Evolutionary conservation across 805 yeast genomes (phyloP).

Genomic region (Priceomyces carsonii): DNA sequence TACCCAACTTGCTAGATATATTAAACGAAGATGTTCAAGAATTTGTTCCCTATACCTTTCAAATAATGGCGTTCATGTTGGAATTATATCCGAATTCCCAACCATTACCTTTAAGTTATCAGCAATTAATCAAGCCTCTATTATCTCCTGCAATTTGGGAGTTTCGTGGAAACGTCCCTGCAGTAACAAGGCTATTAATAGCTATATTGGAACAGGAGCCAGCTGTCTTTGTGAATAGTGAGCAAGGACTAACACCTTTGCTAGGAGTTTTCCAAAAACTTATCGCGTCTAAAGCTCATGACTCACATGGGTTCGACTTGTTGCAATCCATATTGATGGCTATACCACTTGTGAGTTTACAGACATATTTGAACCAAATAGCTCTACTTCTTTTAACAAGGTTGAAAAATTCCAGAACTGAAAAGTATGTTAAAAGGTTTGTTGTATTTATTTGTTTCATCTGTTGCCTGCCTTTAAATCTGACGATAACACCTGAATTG

Average conservation of each 20-base stretch:
- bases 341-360: slow-evolving; percentile 51
- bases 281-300: slow-evolving; percentile 81
- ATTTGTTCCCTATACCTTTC: slow-evolving; percentile 90
- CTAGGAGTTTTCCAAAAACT: slow-evolving; percentile 96
- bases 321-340: slow-evolving; percentile 65
- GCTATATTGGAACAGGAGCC: slow-evolving; percentile 60
- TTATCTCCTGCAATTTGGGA: slow-evolving; percentile 95
- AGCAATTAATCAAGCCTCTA: slow-evolving; percentile 72
- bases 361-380: slow-evolving; percentile 64
- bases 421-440: slow-evolving; percentile 72
- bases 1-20: slow-evolving; percentile 68
- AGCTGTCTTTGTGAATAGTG: slow-evolving; percentile 33
- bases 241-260: slow-evolving; percentile 61
- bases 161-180: slow-evolving; percentile 88
- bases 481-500: slow-evolving; percentile 27
- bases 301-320: slow-evolving; percentile 80
- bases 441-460: slow-evolving; percentile 54
- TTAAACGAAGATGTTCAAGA: slow-evolving; percentile 88
- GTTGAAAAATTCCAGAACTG: slow-evolving; percentile 78
- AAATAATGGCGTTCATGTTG: slow-evolving; percentile 76
- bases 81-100: slow-evolving; percentile 53
- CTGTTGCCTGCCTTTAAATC: slow-evolving; percentile 40
- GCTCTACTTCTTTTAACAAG: slow-evolving; percentile 77
- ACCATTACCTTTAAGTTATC: slow-evolving; percentile 64
- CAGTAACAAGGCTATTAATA: slow-evolving; percentile 76